These are phyloP conservation scores for Pleurotus eryngii DNA, from an alignment of 768 basidiomycete species.

Conservation along the genomic window DNA sequence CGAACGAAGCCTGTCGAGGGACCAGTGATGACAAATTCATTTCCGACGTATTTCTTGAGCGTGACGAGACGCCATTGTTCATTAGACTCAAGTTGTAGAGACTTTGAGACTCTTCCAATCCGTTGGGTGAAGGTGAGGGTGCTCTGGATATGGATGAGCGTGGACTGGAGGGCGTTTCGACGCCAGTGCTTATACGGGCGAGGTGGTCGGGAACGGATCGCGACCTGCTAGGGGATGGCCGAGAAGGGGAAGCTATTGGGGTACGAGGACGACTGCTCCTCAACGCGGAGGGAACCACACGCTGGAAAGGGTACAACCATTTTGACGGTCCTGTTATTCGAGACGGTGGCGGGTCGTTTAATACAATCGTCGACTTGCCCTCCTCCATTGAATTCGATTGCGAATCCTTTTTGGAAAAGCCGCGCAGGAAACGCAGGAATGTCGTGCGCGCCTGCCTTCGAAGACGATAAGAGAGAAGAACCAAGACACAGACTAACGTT, in stretches of 20 bases:
- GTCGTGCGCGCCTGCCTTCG: constrained; percentile 50
- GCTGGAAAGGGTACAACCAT: constrained; percentile 34
- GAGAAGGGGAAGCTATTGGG: constrained; percentile 17
- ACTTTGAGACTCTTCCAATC: constrained; percentile 33
- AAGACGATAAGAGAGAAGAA: constrained; percentile 50
- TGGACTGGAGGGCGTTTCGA: constrained; percentile 36
- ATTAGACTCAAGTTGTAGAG: constrained; percentile 15
- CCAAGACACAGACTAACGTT: constrained; percentile 37
- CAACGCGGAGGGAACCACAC: constrained; percentile 18
- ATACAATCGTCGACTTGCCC: constrained; percentile 28
- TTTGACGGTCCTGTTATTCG: constrained; percentile 23
- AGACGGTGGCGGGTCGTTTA: constrained; percentile 22
- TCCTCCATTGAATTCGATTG: constrained; percentile 50
- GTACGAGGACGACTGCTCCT: constrained; percentile 22
- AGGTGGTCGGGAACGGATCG: constrained; percentile 28
- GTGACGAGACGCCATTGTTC: constrained; percentile 37
- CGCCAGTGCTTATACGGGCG: constrained; percentile 15
- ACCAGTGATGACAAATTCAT: constrained; percentile 55
- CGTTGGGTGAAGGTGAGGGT: constrained; percentile 41
- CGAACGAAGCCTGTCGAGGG: constrained; percentile 31
- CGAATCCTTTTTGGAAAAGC: constrained; percentile 20
- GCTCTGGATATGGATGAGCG: constrained; percentile 39
- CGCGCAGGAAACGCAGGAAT: constrained; percentile 36
- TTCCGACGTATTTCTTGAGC: constrained; percentile 68
- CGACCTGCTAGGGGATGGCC: constrained; percentile 35